Percentiles rank a stretch among this genome's conserved stretches.
Conservation (phyloP, 139 green algal genomes). For the Asterochloris sp. region DNA sequence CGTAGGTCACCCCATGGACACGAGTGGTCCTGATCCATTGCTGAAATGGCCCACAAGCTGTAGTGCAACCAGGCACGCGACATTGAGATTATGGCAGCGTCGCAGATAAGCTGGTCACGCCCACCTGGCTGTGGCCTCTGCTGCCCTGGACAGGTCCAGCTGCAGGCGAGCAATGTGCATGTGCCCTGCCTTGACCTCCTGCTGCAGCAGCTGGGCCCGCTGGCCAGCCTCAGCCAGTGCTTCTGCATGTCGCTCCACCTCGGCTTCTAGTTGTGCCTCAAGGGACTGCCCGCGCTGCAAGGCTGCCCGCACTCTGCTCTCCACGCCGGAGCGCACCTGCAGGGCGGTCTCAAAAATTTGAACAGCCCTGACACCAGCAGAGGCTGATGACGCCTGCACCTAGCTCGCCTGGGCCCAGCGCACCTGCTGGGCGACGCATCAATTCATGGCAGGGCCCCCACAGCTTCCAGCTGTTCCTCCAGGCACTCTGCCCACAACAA, state of each 20-base stretch:
- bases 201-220: background rate
- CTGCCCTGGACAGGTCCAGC: too few relatives aligned
- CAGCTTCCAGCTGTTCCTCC: too few relatives aligned
- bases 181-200: background rate
- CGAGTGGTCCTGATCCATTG: too few relatives aligned
- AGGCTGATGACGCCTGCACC: background rate
- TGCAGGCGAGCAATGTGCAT: too few relatives aligned
- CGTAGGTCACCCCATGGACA: too few relatives aligned
- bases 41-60: too few relatives aligned
- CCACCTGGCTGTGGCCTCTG: too few relatives aligned
- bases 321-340: constrained; percentile 25
- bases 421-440: background rate
- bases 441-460: too few relatives aligned
- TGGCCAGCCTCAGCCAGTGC: background rate
- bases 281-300: constrained; percentile 22
- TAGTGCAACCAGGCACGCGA: too few relatives aligned
- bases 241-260: background rate
- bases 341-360: background rate
- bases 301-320: constrained; percentile 25
- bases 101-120: too few relatives aligned
- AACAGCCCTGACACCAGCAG: background rate
- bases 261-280: constrained; percentile 19
- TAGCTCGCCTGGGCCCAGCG: background rate
- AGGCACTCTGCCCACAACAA: background rate
- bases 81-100: too few relatives aligned